Conservation (phyloP, 2,329 filamentous ascomycete species). For the Septoria petroselini region DNA sequence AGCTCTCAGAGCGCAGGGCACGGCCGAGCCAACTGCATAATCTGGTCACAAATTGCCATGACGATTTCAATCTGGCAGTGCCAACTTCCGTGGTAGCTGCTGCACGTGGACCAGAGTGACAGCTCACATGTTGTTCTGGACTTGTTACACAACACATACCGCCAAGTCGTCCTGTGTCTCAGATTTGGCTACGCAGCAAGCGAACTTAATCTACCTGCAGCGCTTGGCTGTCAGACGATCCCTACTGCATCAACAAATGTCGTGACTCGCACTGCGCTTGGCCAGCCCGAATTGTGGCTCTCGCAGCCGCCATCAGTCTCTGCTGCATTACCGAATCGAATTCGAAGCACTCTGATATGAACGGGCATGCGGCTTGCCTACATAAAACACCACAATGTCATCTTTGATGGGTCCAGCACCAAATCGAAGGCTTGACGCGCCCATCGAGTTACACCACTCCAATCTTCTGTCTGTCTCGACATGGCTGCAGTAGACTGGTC, state of each 20-base stretch:
- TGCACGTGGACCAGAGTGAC: not conserved
- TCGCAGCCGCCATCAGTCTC: constrained; percentile 7
- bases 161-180: constrained; percentile 20
- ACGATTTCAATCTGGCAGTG: too few relatives aligned
- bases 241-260: constrained; percentile 3
- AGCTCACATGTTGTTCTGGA: not conserved
- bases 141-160: constrained; percentile 3
- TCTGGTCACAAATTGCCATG: too few relatives aligned
- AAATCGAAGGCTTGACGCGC: not conserved
- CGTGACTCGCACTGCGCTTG: constrained; percentile 7
- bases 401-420: constrained; percentile 3
- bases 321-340: constrained; percentile 14
- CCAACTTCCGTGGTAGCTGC: too few relatives aligned
- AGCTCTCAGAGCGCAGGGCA: too few relatives aligned
- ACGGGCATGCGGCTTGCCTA: constrained; percentile 10
- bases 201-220: constrained; percentile 24
- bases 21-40: too few relatives aligned
- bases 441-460: not conserved
- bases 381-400: constrained; percentile 17
- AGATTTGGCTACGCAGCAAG: constrained; percentile 17
- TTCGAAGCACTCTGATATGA: constrained; percentile 8
- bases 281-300: constrained; percentile 11
- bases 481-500: constrained; percentile 35
- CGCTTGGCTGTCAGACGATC: constrained; percentile 14
- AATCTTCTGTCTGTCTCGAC: constrained; percentile 34